phyloP scores from a whole-genome alignment of 2,329 filamentous ascomycete genomes.

The Sporothrix mexicana region DNA sequence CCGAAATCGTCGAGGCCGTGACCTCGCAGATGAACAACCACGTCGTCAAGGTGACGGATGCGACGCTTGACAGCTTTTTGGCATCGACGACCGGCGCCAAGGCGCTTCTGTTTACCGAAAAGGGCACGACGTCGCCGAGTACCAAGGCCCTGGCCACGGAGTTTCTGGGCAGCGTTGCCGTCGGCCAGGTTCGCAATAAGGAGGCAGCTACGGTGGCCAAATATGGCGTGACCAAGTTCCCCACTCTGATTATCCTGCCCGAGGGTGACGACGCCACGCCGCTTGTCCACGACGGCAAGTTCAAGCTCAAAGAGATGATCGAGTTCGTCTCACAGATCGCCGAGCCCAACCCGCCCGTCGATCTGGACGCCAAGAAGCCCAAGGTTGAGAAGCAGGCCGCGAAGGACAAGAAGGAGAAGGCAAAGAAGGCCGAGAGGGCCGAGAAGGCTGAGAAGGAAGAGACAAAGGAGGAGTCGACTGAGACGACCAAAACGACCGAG shows the following conservation, averaged over 20 bases:
- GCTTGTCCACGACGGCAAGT: constrained; percentile 77
- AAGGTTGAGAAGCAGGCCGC: constrained; percentile 32
- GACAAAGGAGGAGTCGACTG: constrained; percentile 49
- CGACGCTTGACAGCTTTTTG: constrained; percentile 78
- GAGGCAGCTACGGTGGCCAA: constrained; percentile 72
- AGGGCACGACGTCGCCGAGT: constrained; percentile 69
- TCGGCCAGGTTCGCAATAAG: constrained; percentile 85
- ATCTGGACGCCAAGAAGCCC: constrained; percentile 47
- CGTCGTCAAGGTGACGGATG: constrained; percentile 80
- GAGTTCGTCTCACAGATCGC: constrained; percentile 82
- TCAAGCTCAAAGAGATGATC: constrained; percentile 83
- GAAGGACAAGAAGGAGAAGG: constrained; percentile 51
- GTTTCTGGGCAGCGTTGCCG: constrained; percentile 57
- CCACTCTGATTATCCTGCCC: constrained; percentile 79
- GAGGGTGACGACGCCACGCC: constrained; percentile 71
- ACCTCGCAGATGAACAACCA: constrained; percentile 89
- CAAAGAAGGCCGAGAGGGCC: constrained; percentile 34
- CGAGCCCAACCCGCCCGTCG: constrained; percentile 74
- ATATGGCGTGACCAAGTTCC: constrained; percentile 79
- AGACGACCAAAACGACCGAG: constrained; percentile 36
- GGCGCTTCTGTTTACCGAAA: constrained; percentile 91
- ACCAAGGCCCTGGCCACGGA: constrained; percentile 68
- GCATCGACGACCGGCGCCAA: constrained; percentile 69
- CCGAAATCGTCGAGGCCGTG: constrained; percentile 84
- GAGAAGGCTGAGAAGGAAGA: constrained; percentile 49